Evolutionary conservation across 176 grass and related monocot genomes (phyloP).

Genomic region (Raddia guianensis): DNA sequence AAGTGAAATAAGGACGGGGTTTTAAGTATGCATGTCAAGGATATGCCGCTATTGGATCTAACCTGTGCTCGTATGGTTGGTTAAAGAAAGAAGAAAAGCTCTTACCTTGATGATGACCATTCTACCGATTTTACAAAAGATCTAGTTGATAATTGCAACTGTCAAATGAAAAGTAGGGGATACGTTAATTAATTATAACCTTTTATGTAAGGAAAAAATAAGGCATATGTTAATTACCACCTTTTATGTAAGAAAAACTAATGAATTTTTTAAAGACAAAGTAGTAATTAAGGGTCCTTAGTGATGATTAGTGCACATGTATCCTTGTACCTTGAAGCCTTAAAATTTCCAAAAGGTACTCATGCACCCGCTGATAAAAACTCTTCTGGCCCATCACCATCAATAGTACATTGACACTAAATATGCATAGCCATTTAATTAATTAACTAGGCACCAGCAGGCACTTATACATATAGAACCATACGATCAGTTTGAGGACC

Average conservation of each 20-base stretch:
- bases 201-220: not conserved
- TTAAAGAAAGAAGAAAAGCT: not conserved
- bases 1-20: too few relatives aligned
- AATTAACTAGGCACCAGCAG: not conserved
- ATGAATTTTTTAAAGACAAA: constrained; percentile 5
- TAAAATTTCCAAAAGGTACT: constrained; percentile 45
- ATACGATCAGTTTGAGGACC: not conserved
- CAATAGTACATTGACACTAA: not conserved
- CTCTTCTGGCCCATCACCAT: constrained; percentile 44
- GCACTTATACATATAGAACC: constrained; percentile 39
- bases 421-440: not conserved
- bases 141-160: not conserved
- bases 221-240: not conserved
- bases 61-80: too few relatives aligned
- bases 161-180: not conserved
- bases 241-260: not conserved
- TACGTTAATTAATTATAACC: not conserved
- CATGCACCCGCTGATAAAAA: constrained; percentile 5
- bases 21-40: too few relatives aligned
- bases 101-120: not conserved
- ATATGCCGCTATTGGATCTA: too few relatives aligned
- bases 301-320: constrained; percentile 59
- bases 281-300: constrained; percentile 4
- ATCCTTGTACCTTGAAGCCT: constrained; percentile 45
- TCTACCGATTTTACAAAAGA: not conserved